Percentiles rank a stretch among this genome's conserved stretches.
Conservation (phyloP, 352 stramenopile species). For the Pythium grandisporangium region DNA sequence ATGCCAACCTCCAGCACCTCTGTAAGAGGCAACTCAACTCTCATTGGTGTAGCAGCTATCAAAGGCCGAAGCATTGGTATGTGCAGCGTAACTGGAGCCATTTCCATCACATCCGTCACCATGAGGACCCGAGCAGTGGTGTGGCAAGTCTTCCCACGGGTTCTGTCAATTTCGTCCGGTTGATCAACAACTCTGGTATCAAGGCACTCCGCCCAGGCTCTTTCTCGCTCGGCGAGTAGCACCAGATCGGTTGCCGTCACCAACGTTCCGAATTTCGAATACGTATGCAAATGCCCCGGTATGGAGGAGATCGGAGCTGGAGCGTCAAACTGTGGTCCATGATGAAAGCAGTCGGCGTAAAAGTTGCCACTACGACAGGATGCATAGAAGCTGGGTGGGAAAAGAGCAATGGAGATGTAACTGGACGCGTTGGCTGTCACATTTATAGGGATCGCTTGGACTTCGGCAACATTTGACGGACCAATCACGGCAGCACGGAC, state of each 20-base stretch:
- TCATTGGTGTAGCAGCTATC: not conserved
- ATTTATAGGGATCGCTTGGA: not conserved
- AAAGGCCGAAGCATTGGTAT: conserved; percentile 20
- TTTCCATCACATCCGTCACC: conserved; percentile 3
- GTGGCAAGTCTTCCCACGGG: too few species aligned
- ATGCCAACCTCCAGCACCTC: conserved; percentile 19
- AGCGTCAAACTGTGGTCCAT: too few species aligned
- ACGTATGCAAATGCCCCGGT: too few species aligned
- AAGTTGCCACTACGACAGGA: conserved; percentile 4
- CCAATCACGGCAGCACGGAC: not conserved
- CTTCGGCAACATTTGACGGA: not conserved
- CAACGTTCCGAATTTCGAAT: conserved; percentile 2
- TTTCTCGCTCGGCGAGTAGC: not conserved
- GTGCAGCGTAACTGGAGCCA: not conserved
- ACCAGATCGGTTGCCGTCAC: conserved; percentile 6
- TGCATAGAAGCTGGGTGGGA: conserved; percentile 3
- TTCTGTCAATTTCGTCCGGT: too few species aligned
- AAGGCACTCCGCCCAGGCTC: not conserved
- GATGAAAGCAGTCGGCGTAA: conserved; percentile 9
- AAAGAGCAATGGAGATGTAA: conserved; percentile 1
- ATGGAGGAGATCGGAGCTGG: too few species aligned
- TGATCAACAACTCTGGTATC: not conserved
- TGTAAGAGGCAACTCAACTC: conserved; percentile 18
- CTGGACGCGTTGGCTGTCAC: conserved; percentile 3
- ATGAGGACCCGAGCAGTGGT: too few species aligned